Base-by-base conservation (phyloP, 2,329 filamentous ascomycete species). In the Teratosphaeria zuluensis region DNA sequence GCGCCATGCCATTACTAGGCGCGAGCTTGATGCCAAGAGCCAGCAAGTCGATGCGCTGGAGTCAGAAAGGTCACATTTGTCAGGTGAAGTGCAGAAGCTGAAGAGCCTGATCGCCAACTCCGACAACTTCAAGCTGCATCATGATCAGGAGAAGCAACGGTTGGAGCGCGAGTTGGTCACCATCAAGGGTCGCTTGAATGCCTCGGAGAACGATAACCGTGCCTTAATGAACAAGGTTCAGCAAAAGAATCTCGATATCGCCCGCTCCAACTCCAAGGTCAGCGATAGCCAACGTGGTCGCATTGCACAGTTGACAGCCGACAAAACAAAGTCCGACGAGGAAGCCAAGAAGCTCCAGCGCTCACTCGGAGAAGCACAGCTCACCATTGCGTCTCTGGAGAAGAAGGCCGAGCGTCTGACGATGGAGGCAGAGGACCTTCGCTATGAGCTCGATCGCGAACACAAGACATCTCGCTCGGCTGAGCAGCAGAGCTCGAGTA, bases 161-260 rank as follows among this genome's bases (percentile, higher is more conserved):
- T 80, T 96, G 52, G 92, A 97, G 72, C 84, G 91, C 24, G 94
- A 99, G 71, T 81, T 97, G 6, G 87, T 90, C 24, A 96, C 92
- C 0, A 84, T 96, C 65, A 95, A 94, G 72, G 92, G 92, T 61
- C 87, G 92, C 24, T 79, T 99, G 48, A 82, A 87, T 7, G 94
- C 92, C 28, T 97, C 92, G 0, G 92, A 99, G 72, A 96, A 97
- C 67, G 92, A 97, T 75, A 97, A 97, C 68, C 87, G 90, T 56
- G 87, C 91, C 4, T 78, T 99, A n/a, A 81, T 97, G 64, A 97
- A 96, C 77, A 97, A 97, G 74, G 81, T 99, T 19, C 92, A 97
- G 69, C 92, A 97, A 69, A 97, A 97, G 78, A 94, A 95, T 32
- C 81, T 99, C 6, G 92, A 99, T 70, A 95, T 99, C 72, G 92